Percentiles rank a stretch among this genome's conserved stretches.
Conservation (phyloP, 768 basidiomycete species). For the Saitozyma sp. region DNA sequence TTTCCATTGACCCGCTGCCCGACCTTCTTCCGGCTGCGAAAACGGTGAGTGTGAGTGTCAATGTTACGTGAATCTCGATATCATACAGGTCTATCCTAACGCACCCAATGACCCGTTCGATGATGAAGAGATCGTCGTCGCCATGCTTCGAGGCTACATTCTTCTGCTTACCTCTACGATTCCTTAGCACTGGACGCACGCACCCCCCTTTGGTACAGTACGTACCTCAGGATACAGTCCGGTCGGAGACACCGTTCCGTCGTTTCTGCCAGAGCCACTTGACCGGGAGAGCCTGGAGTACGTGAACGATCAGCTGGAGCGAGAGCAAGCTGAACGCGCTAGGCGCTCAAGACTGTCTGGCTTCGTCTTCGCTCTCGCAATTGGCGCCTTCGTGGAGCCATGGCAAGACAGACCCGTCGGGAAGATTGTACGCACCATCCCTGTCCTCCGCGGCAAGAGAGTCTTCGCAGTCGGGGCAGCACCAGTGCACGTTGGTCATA, state of each 20-base stretch:
- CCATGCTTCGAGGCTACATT: neutral
- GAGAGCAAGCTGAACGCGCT: no score
- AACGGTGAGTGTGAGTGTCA: neutral
- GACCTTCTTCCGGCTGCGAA: neutral
- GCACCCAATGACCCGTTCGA: slow-evolving; percentile 11
- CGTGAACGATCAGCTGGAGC: neutral
- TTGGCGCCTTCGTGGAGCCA: no score
- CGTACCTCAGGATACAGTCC: slow-evolving; percentile 10
- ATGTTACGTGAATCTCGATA: neutral
- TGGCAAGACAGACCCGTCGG: neutral
- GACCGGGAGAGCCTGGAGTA: neutral
- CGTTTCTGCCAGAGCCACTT: neutral
- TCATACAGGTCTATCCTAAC: neutral
- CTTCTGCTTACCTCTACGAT: neutral
- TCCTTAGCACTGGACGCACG: neutral
- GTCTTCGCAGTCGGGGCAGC: slow-evolving; percentile 5
- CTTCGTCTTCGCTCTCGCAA: neutral
- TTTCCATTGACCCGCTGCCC: neutral
- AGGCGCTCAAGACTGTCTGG: neutral
- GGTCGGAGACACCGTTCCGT: slow-evolving; percentile 6
- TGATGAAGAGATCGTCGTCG: slow-evolving; percentile 2
- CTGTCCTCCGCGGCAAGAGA: no score
- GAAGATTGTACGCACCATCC: neutral
- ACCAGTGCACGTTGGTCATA: slow-evolving; percentile 3
- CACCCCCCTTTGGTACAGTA: neutral